Conservation (phyloP, 2,329 filamentous ascomycete species). For the Colletotrichum lupini region DNA sequence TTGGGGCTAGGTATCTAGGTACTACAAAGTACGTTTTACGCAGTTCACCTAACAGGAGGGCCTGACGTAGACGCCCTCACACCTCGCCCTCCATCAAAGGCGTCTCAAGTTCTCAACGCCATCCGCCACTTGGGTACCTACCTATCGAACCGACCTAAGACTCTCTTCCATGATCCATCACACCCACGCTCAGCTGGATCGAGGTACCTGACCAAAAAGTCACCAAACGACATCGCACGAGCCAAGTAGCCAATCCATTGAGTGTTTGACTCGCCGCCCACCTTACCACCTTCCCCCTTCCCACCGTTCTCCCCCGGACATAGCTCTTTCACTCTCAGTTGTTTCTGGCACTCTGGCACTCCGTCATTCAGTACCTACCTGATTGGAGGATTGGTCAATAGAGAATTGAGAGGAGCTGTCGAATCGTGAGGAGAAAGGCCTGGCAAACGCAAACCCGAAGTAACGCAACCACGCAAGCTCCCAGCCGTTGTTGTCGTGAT, state of each 20-base stretch:
- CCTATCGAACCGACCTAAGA: background rate
- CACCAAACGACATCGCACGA: conserved; percentile 26
- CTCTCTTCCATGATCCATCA: background rate
- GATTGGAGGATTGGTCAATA: conserved; percentile 19
- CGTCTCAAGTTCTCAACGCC: conserved; percentile 10
- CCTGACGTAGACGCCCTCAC: conserved; percentile 28
- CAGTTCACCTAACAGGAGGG: conserved; percentile 19
- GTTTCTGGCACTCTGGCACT: background rate
- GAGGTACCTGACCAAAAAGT: conserved; percentile 24
- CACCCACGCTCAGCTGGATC: conserved; percentile 15
- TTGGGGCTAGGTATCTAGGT: background rate
- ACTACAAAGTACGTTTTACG: background rate
- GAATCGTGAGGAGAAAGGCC: conserved; percentile 20
- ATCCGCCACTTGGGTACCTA: background rate
- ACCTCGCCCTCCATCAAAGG: conserved; percentile 5
- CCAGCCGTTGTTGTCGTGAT: conserved; percentile 4
- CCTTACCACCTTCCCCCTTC: conserved; percentile 2
- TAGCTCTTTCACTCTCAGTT: conserved; percentile 1
- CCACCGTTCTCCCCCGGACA: conserved; percentile 10
- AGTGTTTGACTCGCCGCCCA: conserved; percentile 27
- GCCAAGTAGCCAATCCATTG: conserved; percentile 8
- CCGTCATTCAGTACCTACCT: background rate
- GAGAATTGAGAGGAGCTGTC: conserved; percentile 5
- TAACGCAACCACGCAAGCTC: conserved; percentile 29
- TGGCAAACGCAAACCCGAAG: conserved; percentile 21